Percentiles rank a stretch among this genome's conserved stretches.
phyloP scores from a whole-genome alignment of 2,329 filamentous ascomycete genomes.

The Erysiphe pulchra region DNA sequence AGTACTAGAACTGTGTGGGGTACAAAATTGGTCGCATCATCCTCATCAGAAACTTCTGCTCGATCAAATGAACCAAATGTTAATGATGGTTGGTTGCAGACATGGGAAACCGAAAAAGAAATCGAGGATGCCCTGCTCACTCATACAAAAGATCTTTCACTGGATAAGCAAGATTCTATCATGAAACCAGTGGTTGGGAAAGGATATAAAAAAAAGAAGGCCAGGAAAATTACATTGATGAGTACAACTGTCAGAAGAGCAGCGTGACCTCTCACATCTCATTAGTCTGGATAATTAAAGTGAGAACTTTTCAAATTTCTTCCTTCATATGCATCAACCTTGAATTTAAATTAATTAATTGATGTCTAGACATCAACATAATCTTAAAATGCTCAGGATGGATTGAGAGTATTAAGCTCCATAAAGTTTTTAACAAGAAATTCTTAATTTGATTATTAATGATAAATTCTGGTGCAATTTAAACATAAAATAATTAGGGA shows the following conservation, averaged over 20 bases:
- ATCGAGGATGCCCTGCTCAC: conserved; percentile 32
- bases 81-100: conserved; percentile 71
- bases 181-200: conserved; percentile 1
- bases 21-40: conserved; percentile 38
- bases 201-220: conserved; percentile 36
- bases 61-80: conserved; percentile 9
- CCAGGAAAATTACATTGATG: conserved; percentile 49
- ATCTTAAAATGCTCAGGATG: too few species aligned
- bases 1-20: conserved; percentile 72
- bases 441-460: too few species aligned
- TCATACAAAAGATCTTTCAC: conserved; percentile 30
- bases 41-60: conserved; percentile 27
- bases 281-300: too few species aligned
- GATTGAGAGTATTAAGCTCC: too few species aligned
- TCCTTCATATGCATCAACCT: too few species aligned
- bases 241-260: conserved; percentile 25
- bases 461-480: too few species aligned
- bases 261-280: conserved; percentile 9
- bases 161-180: conserved; percentile 9
- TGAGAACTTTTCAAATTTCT: too few species aligned
- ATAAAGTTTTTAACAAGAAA: too few species aligned
- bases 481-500: too few species aligned
- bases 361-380: too few species aligned
- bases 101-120: conserved; percentile 53
- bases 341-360: too few species aligned